Percentiles rank a stretch among this genome's conserved stretches.
phyloP scores from a whole-genome alignment of 2,329 filamentous ascomycete genomes.

The Aspergillus cejpii region DNA sequence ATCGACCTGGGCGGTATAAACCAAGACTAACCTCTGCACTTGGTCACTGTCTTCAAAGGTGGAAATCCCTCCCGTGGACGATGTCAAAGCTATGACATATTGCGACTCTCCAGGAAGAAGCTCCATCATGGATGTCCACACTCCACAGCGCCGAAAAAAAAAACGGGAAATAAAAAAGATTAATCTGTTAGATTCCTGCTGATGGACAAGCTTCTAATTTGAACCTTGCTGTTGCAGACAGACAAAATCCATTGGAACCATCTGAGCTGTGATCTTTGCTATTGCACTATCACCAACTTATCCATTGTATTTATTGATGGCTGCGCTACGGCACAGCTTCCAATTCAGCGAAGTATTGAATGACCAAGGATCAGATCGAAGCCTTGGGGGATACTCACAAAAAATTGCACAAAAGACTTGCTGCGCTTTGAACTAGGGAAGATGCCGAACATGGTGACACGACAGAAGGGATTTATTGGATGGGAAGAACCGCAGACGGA shows the following conservation, averaged over 20 bases:
- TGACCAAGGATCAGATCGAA: not conserved
- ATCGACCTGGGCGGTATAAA: not conserved
- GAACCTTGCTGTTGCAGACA: not conserved
- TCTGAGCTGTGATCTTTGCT: not conserved
- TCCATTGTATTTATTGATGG: not conserved
- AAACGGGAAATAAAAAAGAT: not conserved
- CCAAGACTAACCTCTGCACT: constrained; percentile 2
- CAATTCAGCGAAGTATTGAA: not conserved
- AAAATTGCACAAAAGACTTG: too few relatives aligned
- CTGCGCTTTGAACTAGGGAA: too few relatives aligned
- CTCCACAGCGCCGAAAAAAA: not conserved
- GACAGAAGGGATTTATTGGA: not conserved
- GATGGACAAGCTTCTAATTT: not conserved
- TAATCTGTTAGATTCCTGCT: not conserved
- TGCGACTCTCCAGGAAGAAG: not conserved
- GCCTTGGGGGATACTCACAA: too few relatives aligned
- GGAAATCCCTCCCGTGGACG: not conserved
- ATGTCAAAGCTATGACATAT: constrained; percentile 1
- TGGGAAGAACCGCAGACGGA: not conserved
- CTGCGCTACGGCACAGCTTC: not conserved
- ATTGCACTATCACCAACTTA: not conserved
- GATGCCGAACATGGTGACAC: too few relatives aligned
- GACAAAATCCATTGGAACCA: not conserved
- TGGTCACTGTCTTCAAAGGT: not conserved
- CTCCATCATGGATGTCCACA: constrained; percentile 2